A percentile compares a stretch with the other conserved stretches of the same genome.
These are phyloP conservation scores for Ophiostoma tasmaniense DNA, from an alignment of 2,329 filamentous ascomycete species.

Conservation along the genomic window DNA sequence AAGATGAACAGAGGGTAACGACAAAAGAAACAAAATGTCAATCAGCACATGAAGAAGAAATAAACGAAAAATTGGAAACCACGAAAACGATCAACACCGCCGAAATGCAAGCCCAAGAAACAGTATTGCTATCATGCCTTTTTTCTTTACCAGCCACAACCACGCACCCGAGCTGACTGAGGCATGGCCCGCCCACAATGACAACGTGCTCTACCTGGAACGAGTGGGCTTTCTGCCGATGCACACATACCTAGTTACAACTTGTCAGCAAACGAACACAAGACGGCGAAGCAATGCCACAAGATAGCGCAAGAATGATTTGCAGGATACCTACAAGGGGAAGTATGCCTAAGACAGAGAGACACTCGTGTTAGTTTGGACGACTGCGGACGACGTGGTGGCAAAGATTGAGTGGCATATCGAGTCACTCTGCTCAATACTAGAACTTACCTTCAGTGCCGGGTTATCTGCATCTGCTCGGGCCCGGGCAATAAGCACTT, in stretches of 20 bases:
- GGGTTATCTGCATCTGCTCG: conserved; percentile 45
- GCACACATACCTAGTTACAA: conserved; percentile 41
- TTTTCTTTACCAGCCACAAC: neutral
- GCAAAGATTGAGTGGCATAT: neutral
- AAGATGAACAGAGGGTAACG: neutral
- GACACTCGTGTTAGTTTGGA: neutral
- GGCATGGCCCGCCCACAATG: neutral
- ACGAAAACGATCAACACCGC: neutral
- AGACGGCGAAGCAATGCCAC: neutral
- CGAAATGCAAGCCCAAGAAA: neutral
- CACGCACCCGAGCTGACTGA: neutral
- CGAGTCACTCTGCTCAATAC: neutral
- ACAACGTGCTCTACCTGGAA: neutral
- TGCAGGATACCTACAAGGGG: conserved; percentile 33
- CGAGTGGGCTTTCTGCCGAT: conserved; percentile 48
- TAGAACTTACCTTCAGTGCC: conserved; percentile 42
- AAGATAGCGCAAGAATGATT: neutral
- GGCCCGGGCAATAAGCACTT: conserved; percentile 49
- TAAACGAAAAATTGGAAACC: neutral
- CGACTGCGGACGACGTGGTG: neutral
- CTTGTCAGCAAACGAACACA: neutral
- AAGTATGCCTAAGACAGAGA: conserved; percentile 46
- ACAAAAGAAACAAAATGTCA: neutral
- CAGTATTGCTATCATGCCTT: neutral
- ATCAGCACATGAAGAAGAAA: neutral